These are phyloP conservation scores for Metrosideros polymorpha DNA, from an alignment of 441 rosid genomes.

Conservation along the genomic window DNA sequence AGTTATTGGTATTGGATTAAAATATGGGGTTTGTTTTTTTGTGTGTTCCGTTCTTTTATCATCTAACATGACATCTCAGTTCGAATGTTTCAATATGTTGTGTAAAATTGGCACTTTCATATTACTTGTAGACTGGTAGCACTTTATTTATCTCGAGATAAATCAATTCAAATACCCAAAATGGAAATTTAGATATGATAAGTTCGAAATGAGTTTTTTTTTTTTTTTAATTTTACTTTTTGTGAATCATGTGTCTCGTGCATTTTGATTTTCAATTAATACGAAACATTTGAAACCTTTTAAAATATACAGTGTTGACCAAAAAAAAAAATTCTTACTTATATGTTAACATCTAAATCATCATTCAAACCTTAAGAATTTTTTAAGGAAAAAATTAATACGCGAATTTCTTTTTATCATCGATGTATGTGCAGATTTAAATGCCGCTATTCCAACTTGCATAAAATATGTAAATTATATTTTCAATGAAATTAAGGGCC, in stretches of 20 bases:
- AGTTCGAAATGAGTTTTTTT: neutral
- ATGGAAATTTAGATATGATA: neutral
- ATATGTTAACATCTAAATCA: too few species aligned
- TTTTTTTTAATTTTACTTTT: neutral
- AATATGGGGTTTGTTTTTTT: neutral
- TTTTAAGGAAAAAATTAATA: too few species aligned
- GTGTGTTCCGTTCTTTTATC: neutral
- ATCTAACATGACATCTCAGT: neutral
- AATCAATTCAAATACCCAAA: neutral
- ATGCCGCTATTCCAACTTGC: neutral
- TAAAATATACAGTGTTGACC: too few species aligned
- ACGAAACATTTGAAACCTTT: too few species aligned
- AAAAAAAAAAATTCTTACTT: too few species aligned
- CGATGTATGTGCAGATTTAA: neutral
- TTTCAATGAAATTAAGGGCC: neutral
- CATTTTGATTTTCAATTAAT: neutral
- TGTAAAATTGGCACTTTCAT: neutral
- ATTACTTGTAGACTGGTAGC: neutral
- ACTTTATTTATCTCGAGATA: neutral
- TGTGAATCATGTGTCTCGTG: rapidly evolving
- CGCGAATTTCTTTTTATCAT: neutral
- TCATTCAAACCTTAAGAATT: neutral
- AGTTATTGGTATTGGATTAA: too few species aligned
- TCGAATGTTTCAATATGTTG: neutral
- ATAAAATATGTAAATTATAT: too few species aligned